These are phyloP conservation scores for Verticillium dahliae DNA, from an alignment of 2,329 filamentous ascomycete genomes.

Conservation along the genomic window DNA sequence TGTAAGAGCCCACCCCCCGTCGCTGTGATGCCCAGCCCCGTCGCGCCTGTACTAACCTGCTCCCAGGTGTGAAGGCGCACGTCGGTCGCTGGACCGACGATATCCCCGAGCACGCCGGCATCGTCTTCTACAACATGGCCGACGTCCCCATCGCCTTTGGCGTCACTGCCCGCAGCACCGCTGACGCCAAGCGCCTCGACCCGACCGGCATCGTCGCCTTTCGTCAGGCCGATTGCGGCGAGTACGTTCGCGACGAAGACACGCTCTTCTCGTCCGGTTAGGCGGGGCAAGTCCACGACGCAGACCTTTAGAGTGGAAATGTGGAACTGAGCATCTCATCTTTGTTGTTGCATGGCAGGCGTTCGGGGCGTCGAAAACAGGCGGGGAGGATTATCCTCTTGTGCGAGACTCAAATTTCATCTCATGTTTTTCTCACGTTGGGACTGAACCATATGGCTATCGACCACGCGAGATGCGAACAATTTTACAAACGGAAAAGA, in stretches of 20 bases:
- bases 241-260: constrained; percentile 83
- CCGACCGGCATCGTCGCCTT: constrained; percentile 88
- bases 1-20: neutral
- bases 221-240: constrained; percentile 87
- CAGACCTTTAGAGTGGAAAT: neutral
- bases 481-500: neutral
- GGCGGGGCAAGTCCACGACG: constrained; percentile 1
- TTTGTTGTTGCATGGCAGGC: constrained; percentile 2
- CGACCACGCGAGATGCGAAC: neutral
- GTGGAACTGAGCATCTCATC: neutral
- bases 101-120: constrained; percentile 86
- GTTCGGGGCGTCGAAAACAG: constrained; percentile 1
- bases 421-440: neutral
- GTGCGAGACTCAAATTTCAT: neutral
- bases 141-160: constrained; percentile 93
- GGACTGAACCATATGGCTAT: neutral
- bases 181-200: constrained; percentile 76
- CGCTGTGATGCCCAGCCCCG: neutral
- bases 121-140: constrained; percentile 86
- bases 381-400: neutral
- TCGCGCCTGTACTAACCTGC: neutral
- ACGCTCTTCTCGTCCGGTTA: constrained; percentile 53
- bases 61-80: constrained; percentile 54
- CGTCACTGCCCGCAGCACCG: constrained; percentile 79
- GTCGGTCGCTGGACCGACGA: constrained; percentile 84